Base-by-base conservation (phyloP, 1,284 basidiomycete genomes). In the Apiotrichum gamsii region DNA sequence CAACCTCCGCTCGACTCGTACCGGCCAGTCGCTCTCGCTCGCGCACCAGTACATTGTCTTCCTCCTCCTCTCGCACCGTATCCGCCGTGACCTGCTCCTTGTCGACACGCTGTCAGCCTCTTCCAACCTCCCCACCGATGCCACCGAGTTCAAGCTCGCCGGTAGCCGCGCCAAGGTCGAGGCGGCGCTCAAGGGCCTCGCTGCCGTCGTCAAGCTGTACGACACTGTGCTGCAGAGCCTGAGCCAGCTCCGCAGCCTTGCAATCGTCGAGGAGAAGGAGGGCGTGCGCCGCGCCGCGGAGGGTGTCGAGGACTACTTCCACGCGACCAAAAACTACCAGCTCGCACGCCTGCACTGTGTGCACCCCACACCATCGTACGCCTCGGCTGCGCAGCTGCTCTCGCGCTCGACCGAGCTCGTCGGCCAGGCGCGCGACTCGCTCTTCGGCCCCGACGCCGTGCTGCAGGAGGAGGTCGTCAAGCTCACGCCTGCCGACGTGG, bases 31-130 rank as follows among this genome's bases (percentile, higher is more conserved):
- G 57, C 51, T 90, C 28, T 80, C 85, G 19, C 86, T 91, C 57
- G 80, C 90, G 38, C 85, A 93, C 62, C 82, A 85, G 13, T 94
- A 84, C 66, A 82, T 93, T 58, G 78, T 87, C 43, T 90, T 88
- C 69, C 85, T 89, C 49, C 81, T 94, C 15, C 79, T 94, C 35
- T 82, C 86, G 13, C 80, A 84, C 43, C 87, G 91, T 10, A 89
- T 89, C 46, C 82, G 90, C 62, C 83, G 90, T 16, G 91, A 95
- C 64, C 77, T 90, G 3, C 78, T 90, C n/a, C 79, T 95, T 31
- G 78, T 86, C 45, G 80, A 78, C 31, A 81, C 82, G 8, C 76
- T 87, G 3, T 75, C 78, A 29, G 61, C 60, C 19, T 56, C 60
- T 4, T 49, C 61, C 21, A 37, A 57, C 57, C 44, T 71, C 52